phyloP scores from a whole-genome alignment of 768 basidiomycete species.

The Suillus fuscotomentosus region DNA sequence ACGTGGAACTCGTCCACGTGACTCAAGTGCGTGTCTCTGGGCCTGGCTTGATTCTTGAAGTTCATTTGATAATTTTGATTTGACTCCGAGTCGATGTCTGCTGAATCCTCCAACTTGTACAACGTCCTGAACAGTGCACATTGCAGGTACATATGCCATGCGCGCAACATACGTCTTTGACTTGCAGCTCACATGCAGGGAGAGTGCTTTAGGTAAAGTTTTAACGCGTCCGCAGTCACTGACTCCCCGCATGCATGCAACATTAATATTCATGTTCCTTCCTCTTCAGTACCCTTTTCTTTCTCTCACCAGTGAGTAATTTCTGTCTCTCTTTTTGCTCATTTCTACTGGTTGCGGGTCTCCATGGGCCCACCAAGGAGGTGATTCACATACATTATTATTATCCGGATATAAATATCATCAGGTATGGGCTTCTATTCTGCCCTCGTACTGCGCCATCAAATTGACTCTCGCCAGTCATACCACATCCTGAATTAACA shows the following conservation, averaged over 20 bases:
- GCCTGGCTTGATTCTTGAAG: too few species aligned
- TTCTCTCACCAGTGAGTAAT: background rate
- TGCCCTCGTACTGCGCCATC: background rate
- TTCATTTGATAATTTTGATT: too few species aligned
- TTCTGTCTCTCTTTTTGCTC: background rate
- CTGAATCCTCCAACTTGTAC: background rate
- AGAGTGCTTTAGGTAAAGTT: background rate
- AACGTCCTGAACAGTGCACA: background rate
- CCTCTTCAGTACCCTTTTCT: background rate
- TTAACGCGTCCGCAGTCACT: background rate
- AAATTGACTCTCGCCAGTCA: background rate
- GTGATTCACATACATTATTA: background rate
- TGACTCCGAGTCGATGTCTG: background rate
- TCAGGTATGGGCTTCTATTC: background rate
- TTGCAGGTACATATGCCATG: background rate
- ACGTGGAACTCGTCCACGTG: constrained; percentile 34
- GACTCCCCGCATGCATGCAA: background rate
- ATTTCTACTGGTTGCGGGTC: background rate
- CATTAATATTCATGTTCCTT: background rate
- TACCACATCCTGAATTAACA: background rate
- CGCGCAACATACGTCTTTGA: background rate
- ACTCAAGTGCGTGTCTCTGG: background rate
- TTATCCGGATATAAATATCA: background rate
- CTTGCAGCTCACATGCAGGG: background rate
- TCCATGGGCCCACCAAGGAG: background rate